Evolutionary conservation across 805 yeast genomes (phyloP).

Genomic region (Pichia nakasei): DNA sequence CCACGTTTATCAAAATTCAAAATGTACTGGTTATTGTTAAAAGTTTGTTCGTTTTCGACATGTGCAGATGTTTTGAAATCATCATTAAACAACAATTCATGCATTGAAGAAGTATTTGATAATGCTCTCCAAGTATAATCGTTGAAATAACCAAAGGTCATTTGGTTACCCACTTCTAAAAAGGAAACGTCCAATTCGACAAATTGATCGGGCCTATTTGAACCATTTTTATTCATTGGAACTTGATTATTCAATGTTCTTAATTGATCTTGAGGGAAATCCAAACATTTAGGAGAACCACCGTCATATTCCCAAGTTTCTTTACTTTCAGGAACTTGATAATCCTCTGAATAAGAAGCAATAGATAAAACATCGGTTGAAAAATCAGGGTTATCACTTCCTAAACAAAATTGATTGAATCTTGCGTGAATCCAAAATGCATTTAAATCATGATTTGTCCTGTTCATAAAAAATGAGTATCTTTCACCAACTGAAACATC

Average conservation of each 20-base stretch:
- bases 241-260: slow-evolving; percentile 10
- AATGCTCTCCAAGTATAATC: slow-evolving; percentile 23
- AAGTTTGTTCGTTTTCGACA: slow-evolving; percentile 31
- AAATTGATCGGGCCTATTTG: slow-evolving; percentile 10
- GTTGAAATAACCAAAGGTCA: slow-evolving; percentile 14
- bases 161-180: slow-evolving; percentile 8
- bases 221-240: slow-evolving; percentile 10
- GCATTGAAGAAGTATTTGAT: slow-evolving; percentile 75
- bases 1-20: slow-evolving; percentile 64
- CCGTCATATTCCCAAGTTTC: slow-evolving; percentile 13
- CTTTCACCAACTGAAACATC: slow-evolving; percentile 17
- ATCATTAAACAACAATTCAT: slow-evolving; percentile 63
- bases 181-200: slow-evolving; percentile 12
- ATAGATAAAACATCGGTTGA: slow-evolving; percentile 15
- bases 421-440: slow-evolving; percentile 13
- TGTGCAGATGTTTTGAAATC: slow-evolving; percentile 46
- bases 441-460: neutral
- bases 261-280: slow-evolving; percentile 11
- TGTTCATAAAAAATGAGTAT: slow-evolving; percentile 14
- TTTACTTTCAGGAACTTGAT: slow-evolving; percentile 47
- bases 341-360: slow-evolving; percentile 7
- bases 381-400: slow-evolving; percentile 10
- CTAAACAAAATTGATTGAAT: slow-evolving; percentile 16
- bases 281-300: slow-evolving; percentile 14
- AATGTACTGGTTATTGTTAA: slow-evolving; percentile 37